Evolutionary conservation across 2,329 filamentous ascomycete species (phyloP).

Genomic region (Aspergillus sp.): DNA sequence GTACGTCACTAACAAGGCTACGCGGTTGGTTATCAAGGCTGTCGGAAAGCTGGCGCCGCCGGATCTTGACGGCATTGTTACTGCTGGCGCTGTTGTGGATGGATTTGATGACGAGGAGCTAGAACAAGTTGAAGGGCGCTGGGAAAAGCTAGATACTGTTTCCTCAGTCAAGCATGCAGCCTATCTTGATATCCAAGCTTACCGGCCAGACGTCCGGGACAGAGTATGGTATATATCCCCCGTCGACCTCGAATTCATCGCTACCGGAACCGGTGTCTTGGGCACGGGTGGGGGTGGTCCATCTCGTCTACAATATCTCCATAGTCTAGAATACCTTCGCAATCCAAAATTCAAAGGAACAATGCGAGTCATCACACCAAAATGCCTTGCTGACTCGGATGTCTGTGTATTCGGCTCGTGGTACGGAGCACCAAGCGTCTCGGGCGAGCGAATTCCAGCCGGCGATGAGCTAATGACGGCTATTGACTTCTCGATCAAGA

Average conservation of each 20-base stretch:
- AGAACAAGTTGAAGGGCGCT: not conserved
- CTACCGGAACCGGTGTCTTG: slow-evolving; percentile 31
- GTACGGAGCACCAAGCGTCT: slow-evolving; percentile 31
- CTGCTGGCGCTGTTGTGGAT: not conserved
- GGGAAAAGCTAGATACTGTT: not conserved
- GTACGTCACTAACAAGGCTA: slow-evolving; percentile 36
- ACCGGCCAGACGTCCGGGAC: slow-evolving; percentile 24
- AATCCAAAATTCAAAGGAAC: slow-evolving; percentile 21
- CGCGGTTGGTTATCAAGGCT: slow-evolving; percentile 33
- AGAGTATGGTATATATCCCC: slow-evolving; percentile 33
- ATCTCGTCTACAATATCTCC: slow-evolving; percentile 42
- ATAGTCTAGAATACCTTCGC: slow-evolving; percentile 34
- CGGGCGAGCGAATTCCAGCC: slow-evolving; percentile 9
- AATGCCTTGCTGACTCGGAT: slow-evolving; percentile 32
- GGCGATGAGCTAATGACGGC: slow-evolving; percentile 4
- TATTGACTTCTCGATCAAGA: slow-evolving; percentile 11
- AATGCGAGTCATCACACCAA: slow-evolving; percentile 38
- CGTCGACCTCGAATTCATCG: slow-evolving; percentile 33
- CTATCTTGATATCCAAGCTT: slow-evolving; percentile 22
- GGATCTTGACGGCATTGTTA: slow-evolving; percentile 36
- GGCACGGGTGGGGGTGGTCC: slow-evolving; percentile 38
- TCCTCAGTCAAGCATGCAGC: slow-evolving; percentile 16
- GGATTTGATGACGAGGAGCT: not conserved
- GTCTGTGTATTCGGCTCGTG: slow-evolving; percentile 40
- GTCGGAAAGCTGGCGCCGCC: slow-evolving; percentile 40